These are phyloP conservation scores for Casuarina equisetifolia DNA, from an alignment of 306 rosid species.

Conservation along the genomic window DNA sequence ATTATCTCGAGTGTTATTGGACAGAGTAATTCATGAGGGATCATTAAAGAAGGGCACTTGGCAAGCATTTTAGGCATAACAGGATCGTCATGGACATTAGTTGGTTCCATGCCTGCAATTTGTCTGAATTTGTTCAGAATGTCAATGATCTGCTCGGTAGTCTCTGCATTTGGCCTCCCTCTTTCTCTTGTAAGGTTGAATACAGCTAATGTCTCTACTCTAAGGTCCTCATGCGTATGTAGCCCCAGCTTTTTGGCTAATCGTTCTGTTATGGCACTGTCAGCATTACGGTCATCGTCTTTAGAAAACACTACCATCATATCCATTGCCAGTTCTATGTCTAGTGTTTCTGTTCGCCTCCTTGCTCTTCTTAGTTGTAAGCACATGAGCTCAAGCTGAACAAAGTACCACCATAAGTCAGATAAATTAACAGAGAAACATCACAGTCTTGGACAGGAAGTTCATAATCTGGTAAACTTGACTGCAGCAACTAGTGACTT, in stretches of 20 bases:
- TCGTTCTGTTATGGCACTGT: conserved; percentile 68
- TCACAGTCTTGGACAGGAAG: not conserved
- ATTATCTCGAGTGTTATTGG: conserved; percentile 86
- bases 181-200: conserved; percentile 53
- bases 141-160: conserved; percentile 47
- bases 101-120: conserved; percentile 60
- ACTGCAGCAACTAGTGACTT: not conserved
- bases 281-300: conserved; percentile 57
- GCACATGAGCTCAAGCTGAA: conserved; percentile 82
- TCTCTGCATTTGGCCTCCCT: conserved; percentile 54
- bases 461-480: not conserved
- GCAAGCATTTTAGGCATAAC: conserved; percentile 39
- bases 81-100: conserved; percentile 45
- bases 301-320: conserved; percentile 78
- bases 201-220: conserved; percentile 61
- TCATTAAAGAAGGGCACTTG: conserved; percentile 53
- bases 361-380: conserved; percentile 70
- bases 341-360: conserved; percentile 76
- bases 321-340: conserved; percentile 94
- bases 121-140: conserved; percentile 62
- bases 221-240: conserved; percentile 58
- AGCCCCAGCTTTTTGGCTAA: conserved; percentile 73
- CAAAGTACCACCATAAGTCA: conserved; percentile 20
- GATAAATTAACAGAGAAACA: not conserved
- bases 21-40: conserved; percentile 89